Evolutionary conservation across 208 protist species (phyloP).

Genomic region (Leishmania turanica): DNA sequence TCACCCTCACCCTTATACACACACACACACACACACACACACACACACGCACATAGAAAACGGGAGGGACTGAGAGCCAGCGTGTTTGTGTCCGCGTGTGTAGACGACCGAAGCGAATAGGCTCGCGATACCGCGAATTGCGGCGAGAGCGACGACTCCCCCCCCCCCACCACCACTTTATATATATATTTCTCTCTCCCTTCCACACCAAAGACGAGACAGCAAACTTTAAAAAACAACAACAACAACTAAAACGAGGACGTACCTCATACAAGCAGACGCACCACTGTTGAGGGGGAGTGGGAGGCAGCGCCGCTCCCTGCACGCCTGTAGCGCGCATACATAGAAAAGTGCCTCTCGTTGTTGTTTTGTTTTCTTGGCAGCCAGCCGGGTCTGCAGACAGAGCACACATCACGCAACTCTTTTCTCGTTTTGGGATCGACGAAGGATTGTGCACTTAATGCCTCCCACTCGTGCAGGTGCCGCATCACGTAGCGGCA

Average conservation of each 20-base stretch:
- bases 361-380: background rate
- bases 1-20: no score
- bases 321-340: background rate
- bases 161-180: no score
- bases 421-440: background rate
- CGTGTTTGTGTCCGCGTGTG: background rate
- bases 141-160: background rate
- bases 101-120: background rate
- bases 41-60: background rate
- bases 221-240: background rate
- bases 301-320: background rate
- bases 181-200: background rate
- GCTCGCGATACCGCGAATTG: background rate
- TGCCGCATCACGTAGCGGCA: background rate
- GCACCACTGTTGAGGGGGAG: background rate
- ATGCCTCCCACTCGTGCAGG: constrained; percentile 1
- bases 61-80: background rate
- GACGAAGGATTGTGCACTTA: background rate
- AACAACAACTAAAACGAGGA: background rate
- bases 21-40: background rate
- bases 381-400: background rate
- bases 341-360: background rate
- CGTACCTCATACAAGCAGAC: background rate
- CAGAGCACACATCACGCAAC: background rate
- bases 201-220: background rate